These are phyloP conservation scores for Mortierella sp. DNA, from an alignment of 371 early-diverging fungal species.

Conservation along the genomic window DNA sequence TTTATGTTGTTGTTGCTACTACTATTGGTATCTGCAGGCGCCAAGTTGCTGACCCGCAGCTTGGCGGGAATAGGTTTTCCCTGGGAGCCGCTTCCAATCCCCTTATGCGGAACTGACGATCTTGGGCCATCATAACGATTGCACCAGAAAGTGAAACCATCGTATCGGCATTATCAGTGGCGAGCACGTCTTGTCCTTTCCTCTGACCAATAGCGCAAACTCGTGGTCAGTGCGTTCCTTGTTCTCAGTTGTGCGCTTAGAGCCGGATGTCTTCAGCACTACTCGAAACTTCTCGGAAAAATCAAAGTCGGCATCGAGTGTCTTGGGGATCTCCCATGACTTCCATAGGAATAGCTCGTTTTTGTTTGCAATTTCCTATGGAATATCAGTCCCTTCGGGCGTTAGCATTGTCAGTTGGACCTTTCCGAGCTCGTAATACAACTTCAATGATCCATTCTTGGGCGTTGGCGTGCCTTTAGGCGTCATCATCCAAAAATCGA, in stretches of 20 bases:
- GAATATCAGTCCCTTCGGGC: constrained; percentile 38
- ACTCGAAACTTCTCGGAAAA: constrained; percentile 48
- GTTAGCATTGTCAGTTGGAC: constrained; percentile 16
- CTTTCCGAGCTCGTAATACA: constrained; percentile 46
- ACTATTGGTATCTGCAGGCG: background rate
- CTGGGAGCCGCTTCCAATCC: constrained; percentile 30
- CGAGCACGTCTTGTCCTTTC: constrained; percentile 15
- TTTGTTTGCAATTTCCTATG: constrained; percentile 10
- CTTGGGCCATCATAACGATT: constrained; percentile 23
- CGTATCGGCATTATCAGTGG: background rate
- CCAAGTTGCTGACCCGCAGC: constrained; percentile 20
- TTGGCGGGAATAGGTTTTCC: constrained; percentile 43
- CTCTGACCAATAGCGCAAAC: constrained; percentile 13
- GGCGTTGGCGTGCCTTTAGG: constrained; percentile 29
- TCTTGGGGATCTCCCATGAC: constrained; percentile 33
- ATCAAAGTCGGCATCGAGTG: constrained; percentile 29
- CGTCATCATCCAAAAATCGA: constrained; percentile 53
- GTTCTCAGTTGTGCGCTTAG: background rate
- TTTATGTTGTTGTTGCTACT: background rate
- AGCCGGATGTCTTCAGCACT: constrained; percentile 31
- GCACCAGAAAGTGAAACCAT: background rate
- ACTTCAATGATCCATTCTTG: constrained; percentile 27
- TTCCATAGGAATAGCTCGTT: constrained; percentile 47
- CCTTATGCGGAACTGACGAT: constrained; percentile 49
- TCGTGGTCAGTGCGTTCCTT: background rate